A percentile compares a stretch with the other conserved stretches of the same genome.
These are phyloP conservation scores for Backusella tarrabulga DNA, from an alignment of 192 early-diverging fungal species.

Conservation along the genomic window DNA sequence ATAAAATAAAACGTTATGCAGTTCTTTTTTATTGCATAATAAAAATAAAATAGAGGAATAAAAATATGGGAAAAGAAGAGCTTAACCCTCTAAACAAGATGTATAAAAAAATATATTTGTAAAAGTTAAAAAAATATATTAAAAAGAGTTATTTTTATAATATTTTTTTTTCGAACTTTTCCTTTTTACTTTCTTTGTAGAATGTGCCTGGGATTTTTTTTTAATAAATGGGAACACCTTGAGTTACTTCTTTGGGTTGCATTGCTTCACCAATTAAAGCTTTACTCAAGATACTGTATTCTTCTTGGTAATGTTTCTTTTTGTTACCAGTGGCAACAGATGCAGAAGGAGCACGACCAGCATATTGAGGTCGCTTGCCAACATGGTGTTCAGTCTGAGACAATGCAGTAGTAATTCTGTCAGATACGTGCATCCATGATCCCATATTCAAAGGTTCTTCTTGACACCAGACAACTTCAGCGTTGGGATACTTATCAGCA, in stretches of 20 bases:
- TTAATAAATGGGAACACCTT: constrained; percentile 70
- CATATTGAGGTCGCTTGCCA: constrained; percentile 47
- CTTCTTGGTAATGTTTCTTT: constrained; percentile 89
- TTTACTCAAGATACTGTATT: constrained; percentile 67
- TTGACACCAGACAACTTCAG: constrained; percentile 92
- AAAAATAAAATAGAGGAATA: neutral
- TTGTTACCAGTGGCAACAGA: constrained; percentile 93
- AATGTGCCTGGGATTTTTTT: constrained; percentile 5
- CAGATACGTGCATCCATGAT: constrained; percentile 85
- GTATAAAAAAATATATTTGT: neutral
- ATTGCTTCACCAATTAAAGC: constrained; percentile 70
- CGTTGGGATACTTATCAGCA: constrained; percentile 87
- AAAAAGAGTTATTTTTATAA: neutral
- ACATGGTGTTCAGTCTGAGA: constrained; percentile 70
- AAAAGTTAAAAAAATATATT: neutral
- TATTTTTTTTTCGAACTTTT: neutral
- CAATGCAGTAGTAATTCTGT: constrained; percentile 81
- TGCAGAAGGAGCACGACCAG: constrained; percentile 87
- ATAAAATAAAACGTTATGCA: neutral
- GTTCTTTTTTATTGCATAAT: neutral
- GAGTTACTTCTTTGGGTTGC: constrained; percentile 64
- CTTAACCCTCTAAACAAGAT: constrained; percentile 8
- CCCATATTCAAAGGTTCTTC: constrained; percentile 97
- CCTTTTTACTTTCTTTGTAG: constrained; percentile 1
- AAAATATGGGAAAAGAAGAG: neutral